These are phyloP conservation scores for Aegilops sharonensis DNA, from an alignment of 176 grass and related monocot species.

Conservation along the genomic window DNA sequence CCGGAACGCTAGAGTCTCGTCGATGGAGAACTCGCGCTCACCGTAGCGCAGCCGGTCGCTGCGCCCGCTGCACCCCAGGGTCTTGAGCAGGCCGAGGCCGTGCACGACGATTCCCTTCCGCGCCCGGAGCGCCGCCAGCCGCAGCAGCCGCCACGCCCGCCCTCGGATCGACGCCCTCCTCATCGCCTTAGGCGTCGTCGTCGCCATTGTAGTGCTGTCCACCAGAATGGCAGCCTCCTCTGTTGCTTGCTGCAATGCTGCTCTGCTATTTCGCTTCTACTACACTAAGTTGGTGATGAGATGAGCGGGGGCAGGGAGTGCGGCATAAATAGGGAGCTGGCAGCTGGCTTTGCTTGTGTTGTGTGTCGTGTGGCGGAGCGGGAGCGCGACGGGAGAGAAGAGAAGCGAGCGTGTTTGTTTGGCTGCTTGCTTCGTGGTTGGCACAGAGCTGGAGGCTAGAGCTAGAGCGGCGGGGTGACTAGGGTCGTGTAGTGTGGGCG, in stretches of 20 bases:
- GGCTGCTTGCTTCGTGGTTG: not conserved
- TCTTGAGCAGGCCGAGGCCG: slow-evolving; percentile 55
- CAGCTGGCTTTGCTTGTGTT: not conserved
- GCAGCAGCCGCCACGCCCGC: slow-evolving; percentile 67
- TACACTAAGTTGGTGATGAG: not conserved
- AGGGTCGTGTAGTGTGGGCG: not conserved
- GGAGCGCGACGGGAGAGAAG: not conserved
- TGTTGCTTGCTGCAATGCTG: not conserved
- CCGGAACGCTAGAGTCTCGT: slow-evolving; percentile 76
- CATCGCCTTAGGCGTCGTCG: not conserved
- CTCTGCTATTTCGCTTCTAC: not conserved
- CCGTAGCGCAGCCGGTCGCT: slow-evolving; percentile 37
- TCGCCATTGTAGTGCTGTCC: not conserved
- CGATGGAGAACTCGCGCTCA: slow-evolving; percentile 85
- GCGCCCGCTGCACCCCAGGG: slow-evolving; percentile 35
- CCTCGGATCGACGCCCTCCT: slow-evolving; percentile 35
- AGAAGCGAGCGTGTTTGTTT: not conserved
- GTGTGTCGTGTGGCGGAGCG: not conserved
- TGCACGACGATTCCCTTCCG: slow-evolving; percentile 47
- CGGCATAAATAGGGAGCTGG: not conserved
- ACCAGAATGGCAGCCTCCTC: not conserved
- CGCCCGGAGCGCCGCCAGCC: slow-evolving; percentile 61
- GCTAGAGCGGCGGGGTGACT: not conserved
- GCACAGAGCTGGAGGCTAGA: not conserved
- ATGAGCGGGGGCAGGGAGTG: slow-evolving; percentile 17